These are phyloP conservation scores for Penicillium sp. DNA, from an alignment of 2,329 filamentous ascomycete genomes.

Conservation along the genomic window DNA sequence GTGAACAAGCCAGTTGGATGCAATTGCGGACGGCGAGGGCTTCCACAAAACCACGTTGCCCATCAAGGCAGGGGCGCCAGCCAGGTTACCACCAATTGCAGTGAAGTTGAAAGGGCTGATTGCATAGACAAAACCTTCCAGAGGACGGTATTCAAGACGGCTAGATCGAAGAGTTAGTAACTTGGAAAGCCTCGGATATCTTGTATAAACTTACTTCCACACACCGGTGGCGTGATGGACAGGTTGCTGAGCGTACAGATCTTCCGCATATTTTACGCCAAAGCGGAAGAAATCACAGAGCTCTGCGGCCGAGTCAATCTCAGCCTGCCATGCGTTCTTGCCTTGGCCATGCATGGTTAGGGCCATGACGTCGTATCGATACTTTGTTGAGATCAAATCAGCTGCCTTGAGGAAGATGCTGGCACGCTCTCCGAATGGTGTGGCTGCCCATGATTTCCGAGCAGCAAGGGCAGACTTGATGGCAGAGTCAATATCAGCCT, in stretches of 20 bases:
- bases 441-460: constrained; percentile 75
- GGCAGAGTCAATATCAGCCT: constrained; percentile 67
- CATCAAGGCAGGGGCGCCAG: constrained; percentile 75
- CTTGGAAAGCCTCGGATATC: not conserved
- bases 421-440: constrained; percentile 85
- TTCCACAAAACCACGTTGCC: constrained; percentile 97
- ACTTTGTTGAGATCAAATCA: constrained; percentile 83
- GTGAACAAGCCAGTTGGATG: constrained; percentile 87
- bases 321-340: constrained; percentile 98
- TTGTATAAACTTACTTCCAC: constrained; percentile 67
- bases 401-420: constrained; percentile 94
- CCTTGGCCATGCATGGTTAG: constrained; percentile 93
- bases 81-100: constrained; percentile 82
- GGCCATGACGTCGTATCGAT: constrained; percentile 94
- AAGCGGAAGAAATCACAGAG: constrained; percentile 84
- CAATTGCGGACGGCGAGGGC: constrained; percentile 81
- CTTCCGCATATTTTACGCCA: constrained; percentile 88
- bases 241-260: constrained; percentile 83
- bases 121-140: constrained; percentile 94
- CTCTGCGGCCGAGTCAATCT: constrained; percentile 93
- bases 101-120: constrained; percentile 97
- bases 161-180: constrained; percentile 25
- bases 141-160: constrained; percentile 76
- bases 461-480: constrained; percentile 82
- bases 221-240: constrained; percentile 73